Base-by-base conservation (phyloP, 2,329 filamentous ascomycete species). In the Phialophora expanda region DNA sequence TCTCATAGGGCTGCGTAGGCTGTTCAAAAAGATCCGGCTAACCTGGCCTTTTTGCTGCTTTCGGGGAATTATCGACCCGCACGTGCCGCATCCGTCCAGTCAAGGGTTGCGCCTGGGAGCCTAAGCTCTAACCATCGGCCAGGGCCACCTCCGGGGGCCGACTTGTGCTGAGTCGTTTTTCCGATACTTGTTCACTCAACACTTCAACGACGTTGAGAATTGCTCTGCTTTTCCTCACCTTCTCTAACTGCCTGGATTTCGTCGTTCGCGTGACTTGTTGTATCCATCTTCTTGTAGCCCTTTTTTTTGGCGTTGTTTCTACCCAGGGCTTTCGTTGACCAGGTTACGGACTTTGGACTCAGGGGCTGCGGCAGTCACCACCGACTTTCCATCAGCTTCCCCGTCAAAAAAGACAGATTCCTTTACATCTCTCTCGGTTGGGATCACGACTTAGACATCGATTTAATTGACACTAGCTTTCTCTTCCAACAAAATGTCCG, bases 401-500 rank as follows among this genome's bases (percentile, higher is more conserved):
- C 20, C 48, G n/a, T 51, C 22, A 17, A 51, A 28, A 51, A 51
- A 24, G 46, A 28, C 57, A 51, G 41, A n/a, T 26, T 61, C 34
- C 26, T 12, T 26, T 26, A 12, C 56, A 30, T 17, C 30, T 22
- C 30, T 22, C 20, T 34, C 41, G 20, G 11, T 17, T 5, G 30
- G 20, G 17, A 44, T 44, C 7, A 44, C 38, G 38, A 44, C 38
- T 44, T 44, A 1, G 38, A 44, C 6, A n/a, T 44, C 5, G 6
- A 44, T n/a, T n/a, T n/a, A 14, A 48, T n/a, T 28, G 28, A 11
- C 32, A 12, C 34, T 24, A 44, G 28, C 24, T 17, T 55, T 26
- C 3, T 6, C 14, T 22, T 17, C 32, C n/a, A 56, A 34, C 54
- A 64, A 50, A 30, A 69, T 69, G 67, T 51, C 65, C 24, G 56